These are phyloP conservation scores for Teunomyces barrocoloradensis DNA, from an alignment of 805 yeast genomes.

Conservation along the genomic window DNA sequence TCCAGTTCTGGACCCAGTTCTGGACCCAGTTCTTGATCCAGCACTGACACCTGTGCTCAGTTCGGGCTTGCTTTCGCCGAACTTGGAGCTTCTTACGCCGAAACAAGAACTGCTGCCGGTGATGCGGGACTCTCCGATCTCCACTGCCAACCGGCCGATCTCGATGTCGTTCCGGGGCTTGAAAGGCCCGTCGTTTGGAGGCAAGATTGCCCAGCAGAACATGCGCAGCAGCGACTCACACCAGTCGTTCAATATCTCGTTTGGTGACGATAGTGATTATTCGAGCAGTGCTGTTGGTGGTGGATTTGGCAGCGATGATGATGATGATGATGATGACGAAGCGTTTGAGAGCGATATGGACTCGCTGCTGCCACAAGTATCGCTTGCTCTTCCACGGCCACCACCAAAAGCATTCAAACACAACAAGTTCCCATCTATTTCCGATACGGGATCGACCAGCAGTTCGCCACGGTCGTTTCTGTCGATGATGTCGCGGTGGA, in stretches of 20 bases:
- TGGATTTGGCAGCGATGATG: conserved; percentile 27
- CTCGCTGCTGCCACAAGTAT: conserved; percentile 3
- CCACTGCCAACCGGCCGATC: conserved; percentile 31
- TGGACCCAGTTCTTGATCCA: background rate
- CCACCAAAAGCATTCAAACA: conserved; percentile 26
- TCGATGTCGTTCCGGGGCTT: conserved; percentile 63
- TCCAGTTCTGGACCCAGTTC: background rate
- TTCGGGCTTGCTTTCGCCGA: background rate
- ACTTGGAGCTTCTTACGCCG: background rate
- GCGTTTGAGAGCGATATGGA: conserved; percentile 20
- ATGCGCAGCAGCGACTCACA: conserved; percentile 38
- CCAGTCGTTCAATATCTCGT: conserved; percentile 40
- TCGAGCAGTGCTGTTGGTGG: conserved; percentile 35
- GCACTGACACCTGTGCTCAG: background rate
- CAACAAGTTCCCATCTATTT: conserved; percentile 29
- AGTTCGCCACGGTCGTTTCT: conserved; percentile 34
- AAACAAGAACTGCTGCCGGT: background rate
- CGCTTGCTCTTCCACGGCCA: conserved; percentile 11
- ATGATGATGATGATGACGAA: conserved; percentile 24
- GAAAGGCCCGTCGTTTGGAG: conserved; percentile 54
- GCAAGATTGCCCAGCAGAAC: conserved; percentile 25
- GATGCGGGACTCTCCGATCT: background rate
- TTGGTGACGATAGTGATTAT: conserved; percentile 26
- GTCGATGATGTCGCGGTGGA: conserved; percentile 29
- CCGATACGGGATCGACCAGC: conserved; percentile 18